Conservation (phyloP, 2,329 filamentous ascomycete species). For the Pseudopyrenochaeta lycopersici region DNA sequence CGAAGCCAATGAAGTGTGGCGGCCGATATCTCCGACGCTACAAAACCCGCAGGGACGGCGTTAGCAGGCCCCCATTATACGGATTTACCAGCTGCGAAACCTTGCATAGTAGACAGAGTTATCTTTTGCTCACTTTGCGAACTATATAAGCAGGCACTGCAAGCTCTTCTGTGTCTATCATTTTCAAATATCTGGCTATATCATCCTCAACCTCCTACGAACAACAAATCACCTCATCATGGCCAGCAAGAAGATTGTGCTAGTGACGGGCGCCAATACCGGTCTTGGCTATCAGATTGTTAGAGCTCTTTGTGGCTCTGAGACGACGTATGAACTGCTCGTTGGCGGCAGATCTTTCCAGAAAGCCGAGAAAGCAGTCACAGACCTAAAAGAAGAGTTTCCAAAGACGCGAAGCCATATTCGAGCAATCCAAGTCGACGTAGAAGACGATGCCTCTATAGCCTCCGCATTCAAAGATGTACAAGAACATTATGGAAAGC, state of each 20-base stretch:
- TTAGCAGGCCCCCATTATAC: too few relatives aligned
- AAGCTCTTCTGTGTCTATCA: too few relatives aligned
- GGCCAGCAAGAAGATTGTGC: constrained; percentile 52
- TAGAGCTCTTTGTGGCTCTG: constrained; percentile 61
- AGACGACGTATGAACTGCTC: constrained; percentile 62
- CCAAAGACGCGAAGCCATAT: constrained; percentile 55
- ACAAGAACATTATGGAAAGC: constrained; percentile 50
- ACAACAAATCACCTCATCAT: too few relatives aligned
- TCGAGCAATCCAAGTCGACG: constrained; percentile 61
- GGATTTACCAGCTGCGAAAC: too few relatives aligned
- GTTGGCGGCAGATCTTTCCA: constrained; percentile 62
- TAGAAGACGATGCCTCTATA: constrained; percentile 64
- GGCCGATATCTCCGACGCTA: too few relatives aligned
- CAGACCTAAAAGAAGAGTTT: constrained; percentile 52
- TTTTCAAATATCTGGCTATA: too few relatives aligned
- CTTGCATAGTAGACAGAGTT: too few relatives aligned
- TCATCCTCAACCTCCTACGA: too few relatives aligned
- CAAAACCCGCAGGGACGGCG: too few relatives aligned
- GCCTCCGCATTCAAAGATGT: constrained; percentile 56
- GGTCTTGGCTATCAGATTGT: constrained; percentile 68
- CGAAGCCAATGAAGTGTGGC: too few relatives aligned
- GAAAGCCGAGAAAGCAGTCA: constrained; percentile 56
- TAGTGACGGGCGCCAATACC: constrained; percentile 70
- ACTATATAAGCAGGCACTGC: too few relatives aligned
- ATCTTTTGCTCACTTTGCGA: too few relatives aligned